These are phyloP conservation scores for Boletus barrowsii DNA, from an alignment of 768 basidiomycete genomes.

Conservation along the genomic window DNA sequence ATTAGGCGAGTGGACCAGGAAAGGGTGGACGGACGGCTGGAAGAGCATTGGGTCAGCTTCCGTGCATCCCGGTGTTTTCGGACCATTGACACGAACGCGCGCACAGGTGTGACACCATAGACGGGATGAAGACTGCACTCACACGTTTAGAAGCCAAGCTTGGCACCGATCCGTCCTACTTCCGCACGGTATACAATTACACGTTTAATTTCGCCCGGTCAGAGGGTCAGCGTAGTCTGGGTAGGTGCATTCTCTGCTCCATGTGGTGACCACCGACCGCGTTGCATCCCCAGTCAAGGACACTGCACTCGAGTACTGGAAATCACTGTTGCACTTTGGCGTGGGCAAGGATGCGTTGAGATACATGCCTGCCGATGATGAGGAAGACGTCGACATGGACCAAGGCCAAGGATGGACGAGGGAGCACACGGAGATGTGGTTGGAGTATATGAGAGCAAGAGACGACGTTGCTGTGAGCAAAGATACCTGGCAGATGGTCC, in stretches of 20 bases:
- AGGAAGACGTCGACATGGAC: conserved; percentile 45
- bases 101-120: conserved; percentile 61
- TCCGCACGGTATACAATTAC: conserved; percentile 72
- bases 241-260: conserved; percentile 38
- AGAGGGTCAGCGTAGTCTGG: conserved; percentile 78
- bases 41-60: conserved; percentile 59
- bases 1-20: conserved; percentile 67
- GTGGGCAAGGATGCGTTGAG: conserved; percentile 63
- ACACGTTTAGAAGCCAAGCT: conserved; percentile 55
- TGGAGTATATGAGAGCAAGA: conserved; percentile 64
- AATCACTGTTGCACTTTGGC: conserved; percentile 70
- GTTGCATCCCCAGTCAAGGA: conserved; percentile 49
- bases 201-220: conserved; percentile 78
- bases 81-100: conserved; percentile 1
- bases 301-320: conserved; percentile 75
- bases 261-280: background rate
- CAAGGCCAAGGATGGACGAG: conserved; percentile 55
- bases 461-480: conserved; percentile 78
- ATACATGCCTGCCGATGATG: conserved; percentile 39
- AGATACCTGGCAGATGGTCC: conserved; percentile 86
- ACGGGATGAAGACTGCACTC: conserved; percentile 58
- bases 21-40: conserved; percentile 83
- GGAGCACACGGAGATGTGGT: conserved; percentile 70
- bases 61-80: background rate
- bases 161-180: conserved; percentile 63